Base-by-base conservation (phyloP, 2,329 filamentous ascomycete genomes). In the Trichoderma sp. region DNA sequence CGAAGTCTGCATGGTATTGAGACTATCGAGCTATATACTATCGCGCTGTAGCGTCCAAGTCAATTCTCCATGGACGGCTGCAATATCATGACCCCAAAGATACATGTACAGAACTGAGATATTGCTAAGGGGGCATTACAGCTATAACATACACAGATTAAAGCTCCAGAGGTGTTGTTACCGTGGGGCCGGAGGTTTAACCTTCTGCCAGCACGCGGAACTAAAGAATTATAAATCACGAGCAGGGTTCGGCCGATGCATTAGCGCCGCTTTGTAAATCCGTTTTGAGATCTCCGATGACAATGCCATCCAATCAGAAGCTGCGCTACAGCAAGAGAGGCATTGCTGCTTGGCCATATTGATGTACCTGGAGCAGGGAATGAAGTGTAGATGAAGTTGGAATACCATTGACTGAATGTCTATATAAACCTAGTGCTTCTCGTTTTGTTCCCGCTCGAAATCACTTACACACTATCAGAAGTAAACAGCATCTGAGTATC, bases 231-330 rank as follows among this genome's bases (percentile, higher is more conserved):
- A 64, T 64, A 64, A 64, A 64, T 42, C 35, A 39, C n/a, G 60
- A 42, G 27, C 60, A 64, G 60, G 60, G 60, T 42, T 64, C 60
- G 60, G 60, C 60, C 60, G 60, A 54, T 64, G 60, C 60, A 64
- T 64, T 64, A 64, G 60, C 60, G 50, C 50, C 25, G 25, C 17
- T 37, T 10, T 53, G 50, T 22, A 53, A 63, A 37, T 63, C 59
- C 59, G 13, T 64, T 64, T 64, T 64, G 25, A 52, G 60, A 52
- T 22, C 25, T 17, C 39, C 13, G 25, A 45, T 8, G 60, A 53
- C 12, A 25, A 37, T 42, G 35, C 39, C 50, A 17, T 42, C 60
- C 60, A 64, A 64, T 64, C 60, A 54, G 60, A 42, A 19, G 45
- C 22, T 37, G 22, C 25, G 22, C 22, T 29, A 0, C 22, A 34